phyloP scores from a whole-genome alignment of 352 stramenopile species.

The Thalassiosira allenii region DNA sequence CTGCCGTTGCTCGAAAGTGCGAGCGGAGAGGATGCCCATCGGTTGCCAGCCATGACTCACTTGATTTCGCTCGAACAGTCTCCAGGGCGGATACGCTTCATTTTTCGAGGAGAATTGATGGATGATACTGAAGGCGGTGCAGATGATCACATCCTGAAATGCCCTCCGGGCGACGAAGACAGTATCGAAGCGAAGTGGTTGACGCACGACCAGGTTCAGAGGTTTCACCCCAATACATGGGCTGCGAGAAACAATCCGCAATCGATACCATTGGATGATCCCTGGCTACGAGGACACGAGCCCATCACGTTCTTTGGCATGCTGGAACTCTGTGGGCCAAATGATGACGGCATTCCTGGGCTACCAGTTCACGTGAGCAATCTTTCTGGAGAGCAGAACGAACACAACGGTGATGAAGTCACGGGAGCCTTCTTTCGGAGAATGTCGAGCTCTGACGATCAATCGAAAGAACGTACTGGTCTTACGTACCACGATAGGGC shows the following conservation, averaged over 20 bases:
- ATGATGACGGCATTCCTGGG: slow-evolving; percentile 4
- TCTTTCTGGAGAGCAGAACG: too few species aligned
- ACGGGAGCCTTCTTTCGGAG: slow-evolving; percentile 24
- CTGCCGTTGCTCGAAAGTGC: neutral
- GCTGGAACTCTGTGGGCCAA: slow-evolving; percentile 9
- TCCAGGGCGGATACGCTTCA: slow-evolving; percentile 28
- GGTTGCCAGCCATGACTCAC: slow-evolving; percentile 4
- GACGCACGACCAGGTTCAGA: slow-evolving; percentile 18
- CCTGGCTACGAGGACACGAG: slow-evolving; percentile 41
- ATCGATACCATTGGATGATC: slow-evolving; percentile 21
- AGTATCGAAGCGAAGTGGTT: slow-evolving; percentile 42
- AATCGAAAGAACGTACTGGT: neutral
- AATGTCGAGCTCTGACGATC: neutral
- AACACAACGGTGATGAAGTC: slow-evolving; percentile 3
- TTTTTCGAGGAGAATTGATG: slow-evolving; percentile 28
- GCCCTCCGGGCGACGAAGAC: slow-evolving; percentile 25
- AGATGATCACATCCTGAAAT: slow-evolving; percentile 23
- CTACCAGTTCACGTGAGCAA: slow-evolving; percentile 20
- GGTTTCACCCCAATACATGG: neutral
- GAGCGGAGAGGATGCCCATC: neutral
- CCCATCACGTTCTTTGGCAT: slow-evolving; percentile 41
- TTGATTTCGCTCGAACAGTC: slow-evolving; percentile 25
- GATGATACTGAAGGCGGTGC: slow-evolving; percentile 21
- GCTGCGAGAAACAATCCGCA: too few species aligned
- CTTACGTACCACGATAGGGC: slow-evolving; percentile 15